phyloP scores from a whole-genome alignment of 2,329 filamentous ascomycete species.

The Dactylonectria macrodidyma region DNA sequence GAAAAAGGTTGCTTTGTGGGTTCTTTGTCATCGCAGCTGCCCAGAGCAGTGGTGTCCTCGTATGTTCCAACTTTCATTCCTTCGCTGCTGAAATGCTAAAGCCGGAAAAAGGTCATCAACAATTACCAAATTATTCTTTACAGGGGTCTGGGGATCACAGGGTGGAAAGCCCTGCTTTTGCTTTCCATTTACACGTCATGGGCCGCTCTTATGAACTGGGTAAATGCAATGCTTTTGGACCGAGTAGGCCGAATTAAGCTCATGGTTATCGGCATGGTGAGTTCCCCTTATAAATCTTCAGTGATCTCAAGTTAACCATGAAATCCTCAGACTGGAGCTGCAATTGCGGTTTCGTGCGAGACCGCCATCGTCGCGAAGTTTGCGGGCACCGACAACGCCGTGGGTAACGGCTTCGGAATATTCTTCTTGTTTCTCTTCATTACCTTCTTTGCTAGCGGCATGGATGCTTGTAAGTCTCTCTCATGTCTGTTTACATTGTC shows the following conservation, averaged over 20 bases:
- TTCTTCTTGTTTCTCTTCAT: conserved; percentile 6
- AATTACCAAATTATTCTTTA: conserved; percentile 7
- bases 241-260: background rate
- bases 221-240: background rate
- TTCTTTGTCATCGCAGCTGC: conserved; percentile 8
- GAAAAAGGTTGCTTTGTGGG: background rate
- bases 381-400: background rate
- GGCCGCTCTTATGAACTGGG: background rate
- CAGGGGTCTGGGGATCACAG: background rate
- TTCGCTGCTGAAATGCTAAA: background rate
- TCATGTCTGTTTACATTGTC: background rate
- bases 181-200: background rate
- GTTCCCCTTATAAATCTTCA: background rate
- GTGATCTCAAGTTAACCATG: background rate
- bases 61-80: background rate
- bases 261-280: background rate
- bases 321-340: background rate
- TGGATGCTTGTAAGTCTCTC: conserved; percentile 4
- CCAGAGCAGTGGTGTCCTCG: conserved; percentile 1
- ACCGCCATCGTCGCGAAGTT: background rate
- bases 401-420: background rate
- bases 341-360: background rate
- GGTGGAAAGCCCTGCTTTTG: background rate
- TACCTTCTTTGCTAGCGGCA: conserved; percentile 1
- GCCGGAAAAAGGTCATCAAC: background rate